Evolutionary conservation across 2,329 filamentous ascomycete genomes (phyloP).

Genomic region (Scortechinia acanthostroma): DNA sequence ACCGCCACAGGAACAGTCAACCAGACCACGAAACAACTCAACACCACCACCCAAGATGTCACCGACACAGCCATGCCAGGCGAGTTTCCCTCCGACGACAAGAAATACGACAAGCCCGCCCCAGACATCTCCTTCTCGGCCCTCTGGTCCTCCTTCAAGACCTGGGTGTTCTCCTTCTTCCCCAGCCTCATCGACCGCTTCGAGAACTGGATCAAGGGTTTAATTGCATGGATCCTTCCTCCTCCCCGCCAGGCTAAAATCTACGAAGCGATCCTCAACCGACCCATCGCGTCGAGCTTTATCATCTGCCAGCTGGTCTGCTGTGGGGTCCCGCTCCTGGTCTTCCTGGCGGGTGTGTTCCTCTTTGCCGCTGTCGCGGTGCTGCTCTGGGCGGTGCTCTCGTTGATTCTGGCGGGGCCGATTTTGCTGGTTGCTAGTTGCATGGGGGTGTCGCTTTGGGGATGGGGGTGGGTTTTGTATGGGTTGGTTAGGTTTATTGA

Average conservation of each 20-base stretch:
- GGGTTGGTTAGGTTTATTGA: constrained; percentile 14
- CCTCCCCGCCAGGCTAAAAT: constrained; percentile 14
- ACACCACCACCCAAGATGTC: constrained; percentile 9
- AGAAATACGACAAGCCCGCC: constrained; percentile 7
- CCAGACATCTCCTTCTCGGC: constrained; percentile 4
- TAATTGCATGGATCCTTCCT: constrained; percentile 14
- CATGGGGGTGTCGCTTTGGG: constrained; percentile 17
- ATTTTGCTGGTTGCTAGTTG: constrained; percentile 16
- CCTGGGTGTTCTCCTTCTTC: background rate
- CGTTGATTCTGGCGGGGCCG: constrained; percentile 17
- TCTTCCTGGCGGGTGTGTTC: constrained; percentile 19
- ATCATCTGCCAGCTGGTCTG: constrained; percentile 20
- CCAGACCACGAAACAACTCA: constrained; percentile 7
- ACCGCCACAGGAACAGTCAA: background rate
- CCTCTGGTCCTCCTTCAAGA: background rate
- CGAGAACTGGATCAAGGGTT: constrained; percentile 10
- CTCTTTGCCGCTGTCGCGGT: constrained; percentile 19
- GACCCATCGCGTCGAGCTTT: constrained; percentile 19
- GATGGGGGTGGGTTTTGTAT: constrained; percentile 17
- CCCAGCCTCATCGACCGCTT: background rate
- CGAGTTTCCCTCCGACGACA: constrained; percentile 14
- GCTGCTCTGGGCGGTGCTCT: constrained; percentile 17
- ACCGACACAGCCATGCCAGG: constrained; percentile 13
- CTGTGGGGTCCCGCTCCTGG: constrained; percentile 19
- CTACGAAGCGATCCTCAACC: constrained; percentile 16